Evolutionary conservation across 768 basidiomycete genomes (phyloP), one percentile per base, ranked within the genome.

Genomic region (Hericium erinaceus): DNA sequence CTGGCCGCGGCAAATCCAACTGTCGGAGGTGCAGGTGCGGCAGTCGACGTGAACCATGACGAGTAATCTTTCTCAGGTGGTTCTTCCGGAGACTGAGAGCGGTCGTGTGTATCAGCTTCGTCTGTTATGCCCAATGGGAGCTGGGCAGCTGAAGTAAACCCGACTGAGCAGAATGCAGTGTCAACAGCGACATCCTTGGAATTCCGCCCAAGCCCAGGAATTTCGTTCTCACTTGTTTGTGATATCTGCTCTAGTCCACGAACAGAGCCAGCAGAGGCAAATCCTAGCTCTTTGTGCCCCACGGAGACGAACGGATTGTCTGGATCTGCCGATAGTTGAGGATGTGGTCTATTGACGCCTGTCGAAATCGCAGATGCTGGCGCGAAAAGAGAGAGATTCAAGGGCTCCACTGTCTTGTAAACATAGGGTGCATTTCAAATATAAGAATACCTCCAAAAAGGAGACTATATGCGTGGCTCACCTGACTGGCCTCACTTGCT

Each of bases 241-340:
- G 49, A 8, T 8, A 7, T 51, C 49, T 26, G 49, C 28, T 24
- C 0, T 2, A 18, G 16, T 18, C 8, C 44, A 46, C 18, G 2
- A 8, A 46, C 2, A 46, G 12, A 1, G n/a, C 20, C 44, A 33
- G 18, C 44, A 3, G 44, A 46, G 0, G n/a, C 18, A 18, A 18
- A n/a, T 7, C 44, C 44, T 4, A 6, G 44, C n/a, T 51, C 16
- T 51, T 51, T 11, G 50, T n/a, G 24, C 28, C 24, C 52, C 37
- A 52, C 54, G 22, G 61, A 54, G 12, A 44, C 24, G 39, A 60
- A 61, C 12, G 61, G 61, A 26, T 60, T 59, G 20, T 60, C 33
- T 39, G 48, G 18, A 39, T 60, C 56, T 1, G 48, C 48, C 33
- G 38, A 13, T 26, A n/a, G 33, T 37, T 13, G 18, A 20, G 26